phyloP scores from a whole-genome alignment of 2,329 filamentous ascomycete genomes.

The Fusarium sp. region DNA sequence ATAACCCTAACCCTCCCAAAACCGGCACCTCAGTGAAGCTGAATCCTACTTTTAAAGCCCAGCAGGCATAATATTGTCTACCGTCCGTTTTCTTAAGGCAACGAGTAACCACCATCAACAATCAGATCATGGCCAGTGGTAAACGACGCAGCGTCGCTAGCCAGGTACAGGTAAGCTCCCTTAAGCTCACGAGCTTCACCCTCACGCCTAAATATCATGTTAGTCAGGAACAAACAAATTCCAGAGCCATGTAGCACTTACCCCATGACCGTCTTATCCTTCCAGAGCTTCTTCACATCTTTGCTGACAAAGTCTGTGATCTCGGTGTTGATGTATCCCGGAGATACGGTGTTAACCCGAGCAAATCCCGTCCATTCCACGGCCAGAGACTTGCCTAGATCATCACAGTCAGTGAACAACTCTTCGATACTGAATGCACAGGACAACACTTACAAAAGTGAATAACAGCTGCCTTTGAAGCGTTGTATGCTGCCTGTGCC shows the following conservation, averaged over 20 bases:
- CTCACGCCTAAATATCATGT: conserved; percentile 65
- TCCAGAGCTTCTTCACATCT: conserved; percentile 78
- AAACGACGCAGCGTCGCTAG: conserved; percentile 84
- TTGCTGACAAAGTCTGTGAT: conserved; percentile 72
- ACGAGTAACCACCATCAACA: conserved; percentile 79
- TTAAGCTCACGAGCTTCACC: conserved; percentile 80
- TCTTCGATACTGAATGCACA: neutral
- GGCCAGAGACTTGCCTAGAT: conserved; percentile 73
- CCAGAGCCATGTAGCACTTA: conserved; percentile 48
- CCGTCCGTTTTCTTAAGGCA: conserved; percentile 52
- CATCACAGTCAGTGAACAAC: conserved; percentile 5
- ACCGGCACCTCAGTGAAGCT: neutral
- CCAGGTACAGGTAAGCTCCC: conserved; percentile 83
- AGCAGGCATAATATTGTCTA: conserved; percentile 21
- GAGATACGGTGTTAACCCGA: conserved; percentile 76
- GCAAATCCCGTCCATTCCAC: conserved; percentile 83
- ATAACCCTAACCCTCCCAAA: neutral
- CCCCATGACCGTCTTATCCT: conserved; percentile 83
- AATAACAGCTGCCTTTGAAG: conserved; percentile 73
- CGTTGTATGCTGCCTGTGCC: conserved; percentile 78
- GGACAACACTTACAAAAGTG: conserved; percentile 61
- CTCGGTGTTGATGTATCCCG: conserved; percentile 80
- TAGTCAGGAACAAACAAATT: conserved; percentile 14
- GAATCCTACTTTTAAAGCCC: neutral
- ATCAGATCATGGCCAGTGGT: conserved; percentile 80